Evolutionary conservation across 1,139 yeast genomes (phyloP), one percentile per base, ranked within the genome.

Genomic region (Yamadazyma sp.): DNA sequence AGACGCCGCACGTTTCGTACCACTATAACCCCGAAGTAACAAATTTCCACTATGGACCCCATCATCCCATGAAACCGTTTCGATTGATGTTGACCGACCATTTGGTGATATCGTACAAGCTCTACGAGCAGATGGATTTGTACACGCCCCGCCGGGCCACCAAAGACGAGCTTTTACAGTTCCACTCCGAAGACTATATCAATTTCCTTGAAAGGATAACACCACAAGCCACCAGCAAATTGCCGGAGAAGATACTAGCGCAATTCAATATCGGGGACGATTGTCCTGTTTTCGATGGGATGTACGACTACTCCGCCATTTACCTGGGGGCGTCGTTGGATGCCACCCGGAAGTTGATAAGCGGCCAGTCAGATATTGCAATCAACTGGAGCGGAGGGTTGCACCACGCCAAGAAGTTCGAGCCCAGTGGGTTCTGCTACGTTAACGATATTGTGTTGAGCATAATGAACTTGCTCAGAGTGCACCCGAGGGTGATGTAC

Each of bases 11-110:
- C 50, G 96, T 89, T 0, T 87, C 96, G 10, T 89, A 89, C 61
- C 97, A 89, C 59, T 88, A 79, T 62, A 89, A 89, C 58, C 88
- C 94, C 27, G 81, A 83, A 41, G 95, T 85, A 0, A 75, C 88
- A 4, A 77, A 81, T 51, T 88, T 83, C 61, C 97, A 88, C 56
- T 89, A 86, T 62, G 98, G 98, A 11, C 86, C 88, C 0, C 77
- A 82, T 45, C 98, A 92, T 62, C 98, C 98, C 10, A 92, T 92
- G 98, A 92, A 92, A 58, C 98, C 98, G n/a, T 88, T 92, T 61
- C 67, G 98, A 45, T 70, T 92, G 42, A 85, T 91, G 91, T 73
- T 92, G 15, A 92, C 98, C 0, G 98, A 92, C 62, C 97, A 89
- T 60, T 66, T 92, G 47, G 94, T 92, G 33, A 78, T 85, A 18